Evolutionary conservation across 2,329 filamentous ascomycete genomes (phyloP), one percentile per base, ranked within the genome.

Genomic region (Botrytis aclada): DNA sequence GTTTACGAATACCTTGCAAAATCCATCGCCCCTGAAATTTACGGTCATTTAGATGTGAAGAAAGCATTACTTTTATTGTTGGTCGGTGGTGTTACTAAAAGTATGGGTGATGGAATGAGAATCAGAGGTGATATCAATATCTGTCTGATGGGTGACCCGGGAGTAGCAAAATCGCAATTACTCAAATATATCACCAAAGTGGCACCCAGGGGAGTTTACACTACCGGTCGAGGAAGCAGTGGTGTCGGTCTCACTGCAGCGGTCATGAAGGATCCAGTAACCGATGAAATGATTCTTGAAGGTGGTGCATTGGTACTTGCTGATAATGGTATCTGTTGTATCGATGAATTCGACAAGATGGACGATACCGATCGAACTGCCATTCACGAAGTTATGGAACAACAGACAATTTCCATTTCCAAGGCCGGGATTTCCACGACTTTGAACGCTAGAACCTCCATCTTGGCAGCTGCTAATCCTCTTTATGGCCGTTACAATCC

Each of bases 101-200:
- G 96, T 80, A 97, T 98, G 88, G 94, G 94, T 70, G 96, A 99
- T 80, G 96, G 96, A 74, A 98, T 99, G 96, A 92, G 94, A 80
- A 99, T 99, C 81, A 94, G 96, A 87, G 96, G 96, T 79, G 96
- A 99, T 81, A 97, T 99, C 86, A 99, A 99, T 84, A 92, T 99
- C 75, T 98, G 96, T 82, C 85, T 99, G 80, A 99, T 99, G 96
- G 96, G 96, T 87, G 96, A 99, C 80, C 96, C 96, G 81, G 96
- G 96, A 93, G 96, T 99, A 81, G 96, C 96, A 84, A 99, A 99
- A 85, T 99, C 96, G 54, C 96, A 99, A 85, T 85, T 99, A 77
- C 88, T 99, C 77, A 98, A 98, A 84, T 99, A 99, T 82, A 98
- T 99, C 81, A 94, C 94, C 77, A 98, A 99, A 84, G 96, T 99